Percentiles rank a stretch among this genome's conserved stretches.
phyloP scores from a whole-genome alignment of 2,329 filamentous ascomycete species.

The Penicillium sp. region DNA sequence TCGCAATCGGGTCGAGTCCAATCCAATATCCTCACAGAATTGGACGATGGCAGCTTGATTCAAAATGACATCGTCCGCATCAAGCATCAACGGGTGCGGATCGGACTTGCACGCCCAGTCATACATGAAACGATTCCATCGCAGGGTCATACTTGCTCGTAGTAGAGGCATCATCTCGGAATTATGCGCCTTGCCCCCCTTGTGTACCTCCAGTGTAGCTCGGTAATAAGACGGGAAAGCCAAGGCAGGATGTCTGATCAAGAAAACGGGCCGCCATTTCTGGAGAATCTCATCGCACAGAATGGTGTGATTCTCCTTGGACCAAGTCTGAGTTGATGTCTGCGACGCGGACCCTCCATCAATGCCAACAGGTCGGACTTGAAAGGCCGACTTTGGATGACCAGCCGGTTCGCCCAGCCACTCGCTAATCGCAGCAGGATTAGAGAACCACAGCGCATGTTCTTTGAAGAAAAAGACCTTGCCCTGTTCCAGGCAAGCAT shows the following conservation, averaged over 20 bases:
- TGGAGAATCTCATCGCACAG: slow-evolving; percentile 31
- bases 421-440: slow-evolving; percentile 15
- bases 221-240: slow-evolving; percentile 34
- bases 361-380: background rate
- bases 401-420: background rate
- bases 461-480: slow-evolving; percentile 34
- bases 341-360: too few relatives aligned
- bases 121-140: slow-evolving; percentile 28
- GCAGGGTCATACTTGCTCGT: slow-evolving; percentile 20
- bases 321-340: slow-evolving; percentile 13
- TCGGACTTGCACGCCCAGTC: slow-evolving; percentile 26
- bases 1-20: slow-evolving; percentile 19
- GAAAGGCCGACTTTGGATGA: slow-evolving; percentile 9
- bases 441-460: slow-evolving; percentile 25
- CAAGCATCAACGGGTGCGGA: slow-evolving; percentile 27
- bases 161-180: slow-evolving; percentile 8
- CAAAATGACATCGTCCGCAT: slow-evolving; percentile 36
- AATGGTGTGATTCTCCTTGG: slow-evolving; percentile 27
- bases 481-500: slow-evolving; percentile 21
- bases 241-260: slow-evolving; percentile 36
- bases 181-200: background rate
- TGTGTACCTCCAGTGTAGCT: slow-evolving; percentile 17
- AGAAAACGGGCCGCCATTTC: slow-evolving; percentile 27
- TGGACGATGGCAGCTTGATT: slow-evolving; percentile 20
- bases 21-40: slow-evolving; percentile 23